A percentile compares a stretch with the other conserved stretches of the same genome.
Conservation (phyloP, 164 flowering plant genomes). For the Taxillus chinensis region DNA sequence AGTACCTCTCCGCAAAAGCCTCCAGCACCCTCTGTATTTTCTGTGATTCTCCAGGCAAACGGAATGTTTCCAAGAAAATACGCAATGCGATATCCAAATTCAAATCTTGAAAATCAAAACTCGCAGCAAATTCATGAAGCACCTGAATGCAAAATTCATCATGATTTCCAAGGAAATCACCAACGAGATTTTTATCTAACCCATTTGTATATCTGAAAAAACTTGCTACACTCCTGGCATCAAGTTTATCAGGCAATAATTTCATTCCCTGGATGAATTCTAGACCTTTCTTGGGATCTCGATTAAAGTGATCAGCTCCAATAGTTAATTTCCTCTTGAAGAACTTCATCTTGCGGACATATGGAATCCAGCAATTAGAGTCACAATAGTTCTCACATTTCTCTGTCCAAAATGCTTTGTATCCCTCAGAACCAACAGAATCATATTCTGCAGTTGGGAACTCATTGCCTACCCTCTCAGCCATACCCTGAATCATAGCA, state of each 20-base stretch:
- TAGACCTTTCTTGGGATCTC: conserved; percentile 36
- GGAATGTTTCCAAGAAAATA: conserved; percentile 33
- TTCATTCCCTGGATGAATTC: conserved; percentile 31
- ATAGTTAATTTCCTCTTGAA: conserved; percentile 26
- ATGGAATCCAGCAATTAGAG: conserved; percentile 26
- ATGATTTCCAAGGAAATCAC: conserved; percentile 26
- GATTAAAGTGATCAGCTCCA: conserved; percentile 30
- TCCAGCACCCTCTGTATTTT: conserved; percentile 37
- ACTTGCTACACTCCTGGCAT: conserved; percentile 34
- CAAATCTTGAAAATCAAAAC: conserved; percentile 37
- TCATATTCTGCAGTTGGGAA: conserved; percentile 12
- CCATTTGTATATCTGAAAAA: conserved; percentile 37
- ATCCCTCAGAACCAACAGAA: conserved; percentile 16
- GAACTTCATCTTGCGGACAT: conserved; percentile 29
- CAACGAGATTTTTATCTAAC: conserved; percentile 29
- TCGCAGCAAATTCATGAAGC: conserved; percentile 33
- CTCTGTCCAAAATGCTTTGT: conserved; percentile 28
- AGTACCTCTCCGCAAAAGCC: conserved; percentile 41
- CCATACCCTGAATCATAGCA: conserved; percentile 37
- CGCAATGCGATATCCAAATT: conserved; percentile 32
- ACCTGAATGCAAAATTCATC: conserved; percentile 36
- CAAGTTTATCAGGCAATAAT: conserved; percentile 34
- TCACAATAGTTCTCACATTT: conserved; percentile 31
- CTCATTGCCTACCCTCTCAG: conserved; percentile 24
- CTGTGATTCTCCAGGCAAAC: conserved; percentile 41